Conservation (phyloP, 768 basidiomycete species). For the Suillus paluster region DNA sequence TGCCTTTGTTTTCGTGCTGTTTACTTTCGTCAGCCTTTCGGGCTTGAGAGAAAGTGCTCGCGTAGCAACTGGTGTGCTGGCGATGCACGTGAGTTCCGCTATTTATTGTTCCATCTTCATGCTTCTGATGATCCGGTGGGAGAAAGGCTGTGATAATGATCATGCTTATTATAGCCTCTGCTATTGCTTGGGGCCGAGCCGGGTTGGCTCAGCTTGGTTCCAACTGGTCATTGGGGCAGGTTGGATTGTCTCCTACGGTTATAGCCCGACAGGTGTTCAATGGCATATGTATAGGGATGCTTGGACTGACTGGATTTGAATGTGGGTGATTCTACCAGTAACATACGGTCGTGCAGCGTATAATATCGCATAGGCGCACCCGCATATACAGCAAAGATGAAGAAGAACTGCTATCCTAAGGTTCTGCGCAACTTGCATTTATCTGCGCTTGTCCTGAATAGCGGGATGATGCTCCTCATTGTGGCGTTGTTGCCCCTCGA, state of each 20-base stretch:
- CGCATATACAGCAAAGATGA: slow-evolving; percentile 66
- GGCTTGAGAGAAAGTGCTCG: slow-evolving; percentile 68
- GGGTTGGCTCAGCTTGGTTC: slow-evolving; percentile 52
- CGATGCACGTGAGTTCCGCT: slow-evolving; percentile 55
- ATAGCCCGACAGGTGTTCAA: slow-evolving; percentile 58
- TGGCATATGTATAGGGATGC: slow-evolving; percentile 71
- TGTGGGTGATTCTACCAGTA: slow-evolving; percentile 39
- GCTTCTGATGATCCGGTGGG: not conserved
- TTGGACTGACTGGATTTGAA: slow-evolving; percentile 76
- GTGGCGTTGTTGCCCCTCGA: slow-evolving; percentile 61
- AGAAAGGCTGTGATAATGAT: slow-evolving; percentile 59
- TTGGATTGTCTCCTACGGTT: slow-evolving; percentile 29
- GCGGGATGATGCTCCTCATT: slow-evolving; percentile 60
- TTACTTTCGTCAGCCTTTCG: slow-evolving; percentile 57
- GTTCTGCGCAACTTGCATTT: slow-evolving; percentile 70
- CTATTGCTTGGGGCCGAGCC: slow-evolving; percentile 52
- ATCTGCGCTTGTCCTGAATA: slow-evolving; percentile 60
- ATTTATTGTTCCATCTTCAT: slow-evolving; percentile 1
- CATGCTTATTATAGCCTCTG: slow-evolving; percentile 52
- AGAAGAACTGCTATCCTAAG: slow-evolving; percentile 54
- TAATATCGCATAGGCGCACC: slow-evolving; percentile 51
- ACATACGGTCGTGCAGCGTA: slow-evolving; percentile 3
- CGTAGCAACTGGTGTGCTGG: slow-evolving; percentile 59
- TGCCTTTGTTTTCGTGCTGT: slow-evolving; percentile 55
- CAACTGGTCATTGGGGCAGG: slow-evolving; percentile 56